Base-by-base conservation (phyloP, 805 yeast species). In the Nakazawaea laoshanensis region DNA sequence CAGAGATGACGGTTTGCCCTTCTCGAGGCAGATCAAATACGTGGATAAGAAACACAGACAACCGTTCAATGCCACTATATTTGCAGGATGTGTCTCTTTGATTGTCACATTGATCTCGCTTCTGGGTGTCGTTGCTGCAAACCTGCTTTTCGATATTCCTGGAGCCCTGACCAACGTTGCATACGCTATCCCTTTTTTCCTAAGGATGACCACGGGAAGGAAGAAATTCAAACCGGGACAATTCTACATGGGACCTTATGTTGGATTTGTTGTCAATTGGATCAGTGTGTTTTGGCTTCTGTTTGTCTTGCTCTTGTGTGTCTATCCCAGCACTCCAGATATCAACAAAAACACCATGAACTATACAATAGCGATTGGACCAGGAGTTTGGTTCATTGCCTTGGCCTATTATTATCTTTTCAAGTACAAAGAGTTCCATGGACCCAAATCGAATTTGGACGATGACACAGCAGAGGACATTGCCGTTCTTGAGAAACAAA, bases 1-100 rank as follows among this genome's bases (percentile, higher is more conserved):
- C 13, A 54, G 73, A 50, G 73, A 67, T 42, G 64, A 65, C 42
- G 72, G 72, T 11, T 53, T 66, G 40, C 73, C 73, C n/a, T 42
- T 65, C 33, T 52, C 61, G 31, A 49, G 53, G 37, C 49, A 53
- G 39, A 59, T 66, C 35, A 65, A 65, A 40, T 53, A 53, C 30
- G 70, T 67, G 19, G 52, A 67, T 46, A 60, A 60, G 27, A 51
- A 37, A 31, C 46, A 63, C 19, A 53, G 56, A 27, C 66, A 62
- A 17, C 73, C 73, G 3, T 48, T 66, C 27, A 55, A 67, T 36
- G 70, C 72, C 4, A 63, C 63, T 16, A 43, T 48, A 26, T 57
- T 59, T 38, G 65, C 61, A 8, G 67, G 67, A 7, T 31, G 49
- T 9, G 43, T 61, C 4, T 51, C 60, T 33, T 65, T 16, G 72